Base-by-base conservation (phyloP, 495 filamentous ascomycete genomes). In the Trichocladium uniseriatum region DNA sequence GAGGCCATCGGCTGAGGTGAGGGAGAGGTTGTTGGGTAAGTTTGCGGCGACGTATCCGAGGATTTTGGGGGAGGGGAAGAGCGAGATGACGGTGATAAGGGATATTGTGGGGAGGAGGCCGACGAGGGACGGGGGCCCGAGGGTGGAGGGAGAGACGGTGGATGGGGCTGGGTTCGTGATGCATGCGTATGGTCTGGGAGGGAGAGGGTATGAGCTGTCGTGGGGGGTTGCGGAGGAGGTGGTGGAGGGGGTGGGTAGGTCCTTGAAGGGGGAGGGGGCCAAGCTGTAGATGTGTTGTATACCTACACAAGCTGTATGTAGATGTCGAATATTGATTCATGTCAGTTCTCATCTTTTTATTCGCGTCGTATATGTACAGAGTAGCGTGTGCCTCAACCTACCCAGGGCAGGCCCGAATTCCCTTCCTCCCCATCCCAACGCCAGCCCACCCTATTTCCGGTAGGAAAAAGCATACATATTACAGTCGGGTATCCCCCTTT, bases 171-270 rank as follows among this genome's bases (percentile, higher is more conserved):
- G 58, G 45, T 62, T 63, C 19, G 61, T 83, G 15, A 71, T 84
- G 35, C 80, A 84, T 69, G 80, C 77, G 6, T 84, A 83, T 59
- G 80, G 80, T 13, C 64, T 78, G 46, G 80, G 79, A 13, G 80
- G 80, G 6, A 65, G 80, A 31, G 80, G 80, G 0, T 82, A 72
- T 52, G 72, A 74, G 62, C 48, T 73, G 10, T 70, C 65, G 6
- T 76, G 71, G 71, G 72, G 70, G 0, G 67, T 71, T 20, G 72
- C 72, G 0, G 64, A 71, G 27, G 63, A 45, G 6, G 71, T 73
- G 1, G 61, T 57, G 19, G 51, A 57, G 13, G 55, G 67, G 15
- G 51, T 71, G 5, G 44, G 43, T 49, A 49, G 43, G 36, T 56
- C 63, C 28, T 38, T 69, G 18, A 53, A 22, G 16, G 41, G 39